Conservation (phyloP, 768 basidiomycete species). For the Trametes maxima region DNA sequence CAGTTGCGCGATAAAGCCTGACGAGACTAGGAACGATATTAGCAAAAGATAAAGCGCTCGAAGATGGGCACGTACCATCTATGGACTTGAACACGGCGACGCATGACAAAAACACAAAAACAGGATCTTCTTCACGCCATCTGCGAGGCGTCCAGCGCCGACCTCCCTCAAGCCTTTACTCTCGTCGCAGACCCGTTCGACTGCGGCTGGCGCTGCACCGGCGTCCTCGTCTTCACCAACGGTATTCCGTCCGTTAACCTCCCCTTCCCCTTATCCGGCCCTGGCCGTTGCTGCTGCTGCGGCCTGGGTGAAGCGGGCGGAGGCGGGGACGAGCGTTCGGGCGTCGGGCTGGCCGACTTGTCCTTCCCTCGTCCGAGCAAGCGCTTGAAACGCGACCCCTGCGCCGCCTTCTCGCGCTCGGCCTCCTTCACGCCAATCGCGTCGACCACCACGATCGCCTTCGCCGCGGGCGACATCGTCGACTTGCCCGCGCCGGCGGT, state of each 20-base stretch:
- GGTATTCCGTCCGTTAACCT: neutral
- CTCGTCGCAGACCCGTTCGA: neutral
- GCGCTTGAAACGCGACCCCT: constrained; percentile 24
- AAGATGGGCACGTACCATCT: constrained; percentile 1
- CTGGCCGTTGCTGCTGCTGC: constrained; percentile 1
- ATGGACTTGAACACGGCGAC: neutral
- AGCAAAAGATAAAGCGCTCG: neutral
- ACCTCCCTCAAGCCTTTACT: neutral
- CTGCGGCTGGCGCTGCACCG: constrained; percentile 3
- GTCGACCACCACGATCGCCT: constrained; percentile 64
- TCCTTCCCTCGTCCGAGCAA: constrained; percentile 17
- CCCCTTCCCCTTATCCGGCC: neutral
- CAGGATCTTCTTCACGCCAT: neutral
- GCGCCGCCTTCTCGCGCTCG: constrained; percentile 26
- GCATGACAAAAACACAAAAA: neutral
- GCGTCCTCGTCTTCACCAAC: neutral
- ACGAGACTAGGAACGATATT: neutral
- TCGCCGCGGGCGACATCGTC: constrained; percentile 53
- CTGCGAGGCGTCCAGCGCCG: neutral
- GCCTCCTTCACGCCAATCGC: constrained; percentile 50
- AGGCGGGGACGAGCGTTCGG: constrained; percentile 8
- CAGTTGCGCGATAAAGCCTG: neutral
- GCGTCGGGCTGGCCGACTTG: constrained; percentile 13
- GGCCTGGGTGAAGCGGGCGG: neutral
- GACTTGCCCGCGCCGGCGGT: constrained; percentile 24